A percentile compares a stretch with the other conserved stretches of the same genome.
Evolutionary conservation across 2,329 filamentous ascomycete genomes (phyloP).

Genomic region (Paracorniculantispora psalliotae): DNA sequence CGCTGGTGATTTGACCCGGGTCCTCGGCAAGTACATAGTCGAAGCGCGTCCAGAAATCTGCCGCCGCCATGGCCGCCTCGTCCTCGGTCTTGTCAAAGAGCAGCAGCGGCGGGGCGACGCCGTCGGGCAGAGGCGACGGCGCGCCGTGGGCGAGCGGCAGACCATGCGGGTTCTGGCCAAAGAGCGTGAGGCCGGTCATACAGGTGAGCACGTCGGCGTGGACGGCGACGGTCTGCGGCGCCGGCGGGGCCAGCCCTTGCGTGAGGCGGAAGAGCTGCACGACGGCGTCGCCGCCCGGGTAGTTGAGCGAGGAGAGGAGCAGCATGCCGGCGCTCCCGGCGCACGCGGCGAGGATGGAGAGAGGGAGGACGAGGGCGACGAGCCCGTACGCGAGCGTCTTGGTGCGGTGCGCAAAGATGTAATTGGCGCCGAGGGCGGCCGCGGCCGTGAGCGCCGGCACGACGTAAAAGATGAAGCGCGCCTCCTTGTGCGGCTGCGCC

Average conservation of each 20-base stretch:
- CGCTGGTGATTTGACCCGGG: slow-evolving; percentile 39
- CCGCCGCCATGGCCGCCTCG: slow-evolving; percentile 34
- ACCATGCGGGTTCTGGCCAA: slow-evolving; percentile 46
- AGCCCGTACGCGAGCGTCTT: slow-evolving; percentile 56
- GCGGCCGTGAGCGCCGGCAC: slow-evolving; percentile 76
- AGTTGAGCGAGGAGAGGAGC: slow-evolving; percentile 80
- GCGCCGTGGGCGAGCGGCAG: slow-evolving; percentile 29
- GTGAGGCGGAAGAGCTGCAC: slow-evolving; percentile 40
- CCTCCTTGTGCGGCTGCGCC: slow-evolving; percentile 89
- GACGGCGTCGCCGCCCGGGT: slow-evolving; percentile 83
- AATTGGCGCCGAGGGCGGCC: slow-evolving; percentile 67
- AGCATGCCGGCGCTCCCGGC: slow-evolving; percentile 62
- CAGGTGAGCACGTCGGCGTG: slow-evolving; percentile 64
- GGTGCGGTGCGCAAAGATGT: slow-evolving; percentile 59
- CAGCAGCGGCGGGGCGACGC: slow-evolving; percentile 17
- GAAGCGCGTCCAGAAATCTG: slow-evolving; percentile 57
- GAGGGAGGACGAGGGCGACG: slow-evolving; percentile 49
- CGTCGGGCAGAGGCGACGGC: slow-evolving; percentile 13
- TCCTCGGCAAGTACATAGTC: slow-evolving; percentile 59
- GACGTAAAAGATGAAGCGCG: slow-evolving; percentile 88
- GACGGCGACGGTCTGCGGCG: slow-evolving; percentile 33
- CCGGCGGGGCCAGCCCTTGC: slow-evolving; percentile 18
- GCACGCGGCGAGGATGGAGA: slow-evolving; percentile 58
- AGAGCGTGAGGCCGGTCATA: slow-evolving; percentile 67
- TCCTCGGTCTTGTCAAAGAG: slow-evolving; percentile 62